Evolutionary conservation across 345 rosid genomes (phyloP), one percentile per base, ranked within the genome.

Genomic region (Salix arbutifolia): DNA sequence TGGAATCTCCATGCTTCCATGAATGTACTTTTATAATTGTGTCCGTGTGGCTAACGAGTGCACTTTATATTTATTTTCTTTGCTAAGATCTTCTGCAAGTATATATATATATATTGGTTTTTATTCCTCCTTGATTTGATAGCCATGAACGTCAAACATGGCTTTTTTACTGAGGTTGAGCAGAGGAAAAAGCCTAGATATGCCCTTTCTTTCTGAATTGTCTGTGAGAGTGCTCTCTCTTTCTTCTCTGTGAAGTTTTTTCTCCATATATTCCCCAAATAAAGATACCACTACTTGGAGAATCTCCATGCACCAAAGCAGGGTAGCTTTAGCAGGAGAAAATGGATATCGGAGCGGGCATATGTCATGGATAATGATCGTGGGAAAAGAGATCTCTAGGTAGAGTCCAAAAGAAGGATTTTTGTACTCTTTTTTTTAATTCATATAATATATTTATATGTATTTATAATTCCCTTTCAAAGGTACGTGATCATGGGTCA

Each of bases 231-330:
- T 62, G 67, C 67, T 62, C 78, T 76, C 12, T 37, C 70, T 78
- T 79, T 79, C 85, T 86, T 86, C 84, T 31, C 69, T 19, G 2
- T 77, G 80, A 84, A 84, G 88, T 73, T 81, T 77, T 62, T 71
- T 26, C 38, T 10, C 65, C 76, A 19, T 73, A 50, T 81, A 76
- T 80, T 73, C 61, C 33, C 44, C 31, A 38, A 46, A 50, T 58
- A 87, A 40, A 79, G 80, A 74, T 72, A 80, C 83, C 53, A 79
- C 87, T 83, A 86, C 73, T 84, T 81, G 89, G 80, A 76, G 89
- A 86, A 86, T 88, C 88, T 79, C 76, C 76, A 69, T 11, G 79
- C 77, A 48, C 71, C 79, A 84, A 85, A 83, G 86, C 77, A 78
- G 64, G 50, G 42, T 68, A 73, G 69, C 88, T 84, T 85, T 84